Base-by-base conservation (phyloP, 176 grass and related monocot species). In the Echinochloa phyllopogon region DNA sequence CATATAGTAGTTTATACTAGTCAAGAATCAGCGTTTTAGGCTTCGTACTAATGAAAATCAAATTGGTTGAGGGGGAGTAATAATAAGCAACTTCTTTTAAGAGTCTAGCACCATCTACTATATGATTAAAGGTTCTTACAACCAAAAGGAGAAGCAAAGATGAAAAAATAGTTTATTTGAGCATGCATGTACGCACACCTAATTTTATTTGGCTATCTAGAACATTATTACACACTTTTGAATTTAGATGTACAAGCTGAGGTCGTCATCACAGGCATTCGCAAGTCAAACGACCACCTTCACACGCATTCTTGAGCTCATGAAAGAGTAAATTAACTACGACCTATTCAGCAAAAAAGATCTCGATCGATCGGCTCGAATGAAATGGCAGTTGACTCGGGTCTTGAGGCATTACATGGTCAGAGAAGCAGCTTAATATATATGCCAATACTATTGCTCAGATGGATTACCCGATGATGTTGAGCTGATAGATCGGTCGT, bases 341-440 rank as follows among this genome's bases (percentile, higher is more conserved):
- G 78, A 75, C 85, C 16, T 3, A 50, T 76, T 87, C 78, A 82
- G 27, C 70, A 59, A 82, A 73, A 59, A 75, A 39, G 51, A 76
- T 59, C 25, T 69, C 13, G 9, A n/a, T 43, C 2, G 13, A 80
- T 86, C 47, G 27, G 77, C 27, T 78, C 21, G 52, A 83, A 86
- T 72, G 47, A 83, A 78, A 82, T 1, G 9, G 27, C 39, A 78
- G 65, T 66, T 83, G 73, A 83, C 84, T 73, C 5, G 9, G 47
- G 56, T 78, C 65, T 72, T 25, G 15, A 57, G 16, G 33, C 29
- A 21, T 75, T 56, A 57, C 40, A 69, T 66, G 79, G 63, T 87
- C 52, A 69, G 57, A 69, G 79, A 61, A 58, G 4, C 71, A 27
- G 23, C 40, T 15, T 15, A 71, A 40, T 76, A 21, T n/a, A 52